These are phyloP conservation scores for Saturnispora zaruensis DNA, from an alignment of 805 yeast species.

Conservation along the genomic window DNA sequence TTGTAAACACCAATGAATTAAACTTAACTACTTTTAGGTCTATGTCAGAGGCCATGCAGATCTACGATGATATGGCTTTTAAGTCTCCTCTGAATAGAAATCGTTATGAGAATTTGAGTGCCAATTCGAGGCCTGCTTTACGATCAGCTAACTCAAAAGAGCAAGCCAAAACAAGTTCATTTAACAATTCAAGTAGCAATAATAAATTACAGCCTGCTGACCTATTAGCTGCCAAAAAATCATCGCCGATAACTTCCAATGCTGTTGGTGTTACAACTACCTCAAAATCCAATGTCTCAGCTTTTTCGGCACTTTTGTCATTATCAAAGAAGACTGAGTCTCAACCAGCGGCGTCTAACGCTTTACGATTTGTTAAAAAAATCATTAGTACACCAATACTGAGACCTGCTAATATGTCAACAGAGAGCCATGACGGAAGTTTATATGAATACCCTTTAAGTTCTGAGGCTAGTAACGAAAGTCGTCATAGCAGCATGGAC, in stretches of 20 bases:
- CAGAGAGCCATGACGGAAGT: neutral
- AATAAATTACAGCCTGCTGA: constrained; percentile 11
- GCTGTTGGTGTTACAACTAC: constrained; percentile 30
- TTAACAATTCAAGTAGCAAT: neutral
- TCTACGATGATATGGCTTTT: constrained; percentile 57
- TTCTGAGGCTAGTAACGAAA: neutral
- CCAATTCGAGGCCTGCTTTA: neutral
- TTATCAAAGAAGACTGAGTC: constrained; percentile 24
- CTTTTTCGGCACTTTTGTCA: constrained; percentile 31
- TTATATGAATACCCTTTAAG: neutral
- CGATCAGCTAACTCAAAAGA: neutral
- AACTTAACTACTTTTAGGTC: constrained; percentile 29
- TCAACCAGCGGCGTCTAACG: constrained; percentile 17
- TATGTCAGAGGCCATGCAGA: constrained; percentile 53
- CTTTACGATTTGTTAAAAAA: constrained; percentile 26
- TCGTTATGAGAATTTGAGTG: neutral
- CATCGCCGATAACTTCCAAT: constrained; percentile 28
- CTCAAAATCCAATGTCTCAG: constrained; percentile 31
- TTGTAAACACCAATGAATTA: constrained; percentile 57
- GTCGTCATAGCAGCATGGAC: constrained; percentile 3
- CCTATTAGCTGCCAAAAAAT: constrained; percentile 18
- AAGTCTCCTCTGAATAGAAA: constrained; percentile 8
- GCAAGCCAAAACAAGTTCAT: neutral
- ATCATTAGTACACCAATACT: constrained; percentile 27
- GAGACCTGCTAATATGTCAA: constrained; percentile 15